Evolutionary conservation across 2,329 filamentous ascomycete species (phyloP), one percentile per base, ranked within the genome.

Genomic region (Sclerotiophoma versabilis): DNA sequence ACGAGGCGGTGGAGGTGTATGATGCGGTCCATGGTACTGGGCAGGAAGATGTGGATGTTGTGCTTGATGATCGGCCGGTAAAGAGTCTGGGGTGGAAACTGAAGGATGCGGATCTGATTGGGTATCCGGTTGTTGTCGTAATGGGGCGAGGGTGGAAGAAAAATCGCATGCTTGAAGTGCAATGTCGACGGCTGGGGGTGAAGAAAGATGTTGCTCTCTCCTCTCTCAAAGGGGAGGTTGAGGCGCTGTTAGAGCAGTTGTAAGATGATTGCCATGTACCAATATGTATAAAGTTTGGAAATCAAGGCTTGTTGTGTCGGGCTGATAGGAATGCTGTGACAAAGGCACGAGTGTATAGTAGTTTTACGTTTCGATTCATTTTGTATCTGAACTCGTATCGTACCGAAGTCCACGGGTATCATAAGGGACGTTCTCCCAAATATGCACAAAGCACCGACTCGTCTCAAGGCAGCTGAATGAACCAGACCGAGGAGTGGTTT

Each of bases 101-200:
- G 69, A 87, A 86, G 30, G 95, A 99, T 76, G 95, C 93, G 1
- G 93, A 98, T 73, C 72, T 95, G 53, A 85, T 93, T 49, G 95
- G 95, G 3, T 96, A 96, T 72, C 93, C 93, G 0, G 81, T 98
- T 11, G 81, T 93, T 8, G 80, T 97, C 11, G 82, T 97, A 2
- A 74, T 98, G 26, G 93, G 93, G 6, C 58, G 62, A 15, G 57
- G 55, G 7, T 76, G 74, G 74, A 68, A 64, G 57, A 63, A 70
- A 30, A 65, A 34, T 41, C 54, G 56, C 51, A 75, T 81, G 14
- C 84, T 89, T 30, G 92, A 96, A 72, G 84, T 96, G 25, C 91
- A 96, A 69, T 93, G 91, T 75, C 83, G 91, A 54, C 81, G 83
- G 50, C 77, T 93, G 22, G 82, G 80, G 6, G 66, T 90, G 14